Evolutionary conservation across 2,329 filamentous ascomycete genomes (phyloP), one percentile per base, ranked within the genome.

Genomic region (Zalaria obscura): DNA sequence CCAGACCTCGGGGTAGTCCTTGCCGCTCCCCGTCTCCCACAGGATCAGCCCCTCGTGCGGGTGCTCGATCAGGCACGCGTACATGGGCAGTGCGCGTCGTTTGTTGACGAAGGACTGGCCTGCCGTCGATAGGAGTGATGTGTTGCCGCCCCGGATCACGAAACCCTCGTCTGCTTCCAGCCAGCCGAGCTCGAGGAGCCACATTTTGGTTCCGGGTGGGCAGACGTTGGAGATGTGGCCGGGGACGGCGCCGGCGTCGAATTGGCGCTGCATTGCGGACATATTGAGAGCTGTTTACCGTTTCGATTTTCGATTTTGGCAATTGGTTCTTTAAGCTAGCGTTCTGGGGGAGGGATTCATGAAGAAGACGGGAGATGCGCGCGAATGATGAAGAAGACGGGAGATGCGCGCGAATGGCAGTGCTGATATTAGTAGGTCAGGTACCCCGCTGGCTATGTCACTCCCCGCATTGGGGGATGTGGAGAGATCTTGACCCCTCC

Each of bases 151-250:
- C 10, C 60, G 56, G 11, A 66, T 47, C 4, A 67, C 54, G 55
- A 66, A 70, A 33, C 59, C 65, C 45, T 70, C 67, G 45, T 71
- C 67, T 33, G 54, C 59, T 50, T 68, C 61, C 3, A 70, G 52
- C 45, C 58, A 62, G 8, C 66, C 66, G 5, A 68, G 52, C 49
- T 67, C 58, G 11, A 69, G 50, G 9, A 70, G 51, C 50, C 66
- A 63, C 53, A 69, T 66, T 50, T 66, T 68, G 4, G 66, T 70
- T 5, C 66, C 66, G 7, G 51, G 45, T 0, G 65, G 66, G 44
- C 63, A 68, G 38, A 58, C 52, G 40, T 55, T 56, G 43, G 51
- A 52, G 41, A 59, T 49, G 42, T 55, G 49, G 40, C 48, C 50
- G 25, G 54, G 53, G n/a, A 60, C 51, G 25, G 56, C 54, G 25